Percentiles rank a stretch among this genome's conserved stretches.
Conservation (phyloP, 495 filamentous ascomycete genomes). For the Venustampulla echinocandica region DNA sequence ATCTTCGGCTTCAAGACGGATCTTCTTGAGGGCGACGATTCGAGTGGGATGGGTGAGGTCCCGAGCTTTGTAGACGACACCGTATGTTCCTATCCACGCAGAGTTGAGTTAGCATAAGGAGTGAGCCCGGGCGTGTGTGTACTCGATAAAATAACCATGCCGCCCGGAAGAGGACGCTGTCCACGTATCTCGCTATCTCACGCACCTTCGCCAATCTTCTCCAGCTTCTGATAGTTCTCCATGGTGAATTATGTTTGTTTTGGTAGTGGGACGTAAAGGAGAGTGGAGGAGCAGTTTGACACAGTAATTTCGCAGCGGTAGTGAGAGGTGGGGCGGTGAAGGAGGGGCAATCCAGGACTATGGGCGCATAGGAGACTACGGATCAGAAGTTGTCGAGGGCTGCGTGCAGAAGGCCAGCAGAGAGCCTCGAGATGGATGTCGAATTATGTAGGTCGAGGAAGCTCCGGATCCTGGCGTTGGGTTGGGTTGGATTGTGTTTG, state of each 20-base stretch:
- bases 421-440: background rate
- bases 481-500: too few species aligned
- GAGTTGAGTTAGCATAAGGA: too few species aligned
- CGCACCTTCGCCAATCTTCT: constrained; percentile 98
- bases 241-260: constrained; percentile 39
- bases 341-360: constrained; percentile 19
- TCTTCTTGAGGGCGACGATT: constrained; percentile 96
- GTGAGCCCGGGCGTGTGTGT: too few species aligned
- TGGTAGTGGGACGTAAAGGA: constrained; percentile 20
- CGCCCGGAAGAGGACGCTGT: background rate
- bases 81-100: constrained; percentile 64
- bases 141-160: too few species aligned
- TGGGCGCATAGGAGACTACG: constrained; percentile 15
- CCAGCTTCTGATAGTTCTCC: constrained; percentile 99
- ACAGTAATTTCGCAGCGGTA: constrained; percentile 12
- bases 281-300: constrained; percentile 18
- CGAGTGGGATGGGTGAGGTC: constrained; percentile 68
- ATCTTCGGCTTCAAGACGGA: constrained; percentile 93
- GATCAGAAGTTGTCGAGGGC: background rate
- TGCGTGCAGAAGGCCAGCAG: background rate
- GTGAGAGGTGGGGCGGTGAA: constrained; percentile 20
- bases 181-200: constrained; percentile 1
- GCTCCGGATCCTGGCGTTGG: constrained; percentile 14
- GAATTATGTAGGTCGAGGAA: constrained; percentile 8
- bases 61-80: constrained; percentile 86